Base-by-base conservation (phyloP, 805 yeast species). In the Kurtzmaniella cleridarum region DNA sequence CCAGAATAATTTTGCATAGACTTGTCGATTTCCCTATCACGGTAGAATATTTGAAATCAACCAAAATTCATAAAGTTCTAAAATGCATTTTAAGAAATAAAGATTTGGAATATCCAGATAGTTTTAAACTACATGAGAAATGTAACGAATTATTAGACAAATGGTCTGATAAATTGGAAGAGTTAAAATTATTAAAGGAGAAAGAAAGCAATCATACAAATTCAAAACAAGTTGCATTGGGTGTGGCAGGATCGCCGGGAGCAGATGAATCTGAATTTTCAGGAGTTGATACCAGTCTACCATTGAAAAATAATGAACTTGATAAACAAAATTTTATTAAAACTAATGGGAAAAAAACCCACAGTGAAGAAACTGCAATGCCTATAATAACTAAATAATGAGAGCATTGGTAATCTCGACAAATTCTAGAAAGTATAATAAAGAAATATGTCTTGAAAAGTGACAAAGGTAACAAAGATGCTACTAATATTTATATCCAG, bases 51-150 rank as follows among this genome's bases (percentile, higher is more conserved):
- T 58, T 75, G 41, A 60, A 57, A 35, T 54, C 55, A 16, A 71
- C 79, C 12, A 75, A 73, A 47, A 57, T 75, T 37, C 78, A 75
- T 49, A 75, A 75, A 51, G 79, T 75, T 1, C 50, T 75, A 42
- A 72, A 69, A 49, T 75, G 76, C 40, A 71, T 75, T 15, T 42
- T 64, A 36, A 64, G 63, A 41, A 62, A 64, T 42, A 59, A 58
- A 20, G 57, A 57, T 27, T 57, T 73, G 44, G 69, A 61, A 42
- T 63, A 67, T 42, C 62, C 67, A 11, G 66, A 69, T 29, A 69
- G 73, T 43, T 69, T 63, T 51, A 60, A 66, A 41, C 60, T 75
- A 41, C 77, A 73, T 42, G 69, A 66, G 39, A 57, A 72, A 44
- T 67, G 74, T 41, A 57, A 54, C 17, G 64, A 63, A 30, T 50